Conservation (phyloP, 192 early-diverging fungal species). For the Gonapodya sp. region DNA sequence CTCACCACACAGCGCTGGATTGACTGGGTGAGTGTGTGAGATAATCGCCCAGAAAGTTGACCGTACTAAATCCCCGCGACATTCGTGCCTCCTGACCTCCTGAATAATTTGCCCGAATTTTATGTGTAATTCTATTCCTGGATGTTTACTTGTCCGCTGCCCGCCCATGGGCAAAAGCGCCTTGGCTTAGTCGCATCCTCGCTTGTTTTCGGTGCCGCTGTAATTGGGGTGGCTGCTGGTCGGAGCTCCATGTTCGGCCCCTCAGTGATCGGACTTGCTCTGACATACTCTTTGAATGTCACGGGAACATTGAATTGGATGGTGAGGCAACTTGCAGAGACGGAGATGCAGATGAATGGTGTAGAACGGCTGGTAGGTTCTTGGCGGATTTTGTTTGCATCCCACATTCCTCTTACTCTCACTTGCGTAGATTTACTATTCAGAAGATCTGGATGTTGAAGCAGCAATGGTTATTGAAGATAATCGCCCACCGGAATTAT, state of each 20-base stretch:
- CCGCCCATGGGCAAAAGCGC: too few relatives aligned
- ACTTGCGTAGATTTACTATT: background rate
- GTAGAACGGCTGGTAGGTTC: background rate
- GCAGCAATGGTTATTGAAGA: conserved; percentile 14
- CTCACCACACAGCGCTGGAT: background rate
- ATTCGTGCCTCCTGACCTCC: too few relatives aligned
- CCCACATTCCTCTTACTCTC: background rate
- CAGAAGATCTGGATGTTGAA: background rate
- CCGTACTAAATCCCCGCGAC: too few relatives aligned
- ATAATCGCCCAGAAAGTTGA: too few relatives aligned
- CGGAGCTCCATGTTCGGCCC: background rate
- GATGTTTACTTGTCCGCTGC: too few relatives aligned
- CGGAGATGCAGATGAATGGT: conserved; percentile 15
- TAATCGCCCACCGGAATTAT: conserved; percentile 26
- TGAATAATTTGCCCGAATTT: too few relatives aligned
- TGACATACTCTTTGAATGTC: background rate
- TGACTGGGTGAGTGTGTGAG: too few relatives aligned
- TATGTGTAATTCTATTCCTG: too few relatives aligned
- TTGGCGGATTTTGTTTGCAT: background rate
- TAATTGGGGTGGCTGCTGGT: background rate
- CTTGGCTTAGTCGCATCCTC: background rate
- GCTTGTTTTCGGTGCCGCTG: background rate
- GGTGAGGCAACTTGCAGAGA: conserved; percentile 66
- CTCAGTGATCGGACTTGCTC: background rate
- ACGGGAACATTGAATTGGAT: conserved; percentile 4